Conservation (phyloP, 108 stramenopile species). For the Cyclotella cryptica region DNA sequence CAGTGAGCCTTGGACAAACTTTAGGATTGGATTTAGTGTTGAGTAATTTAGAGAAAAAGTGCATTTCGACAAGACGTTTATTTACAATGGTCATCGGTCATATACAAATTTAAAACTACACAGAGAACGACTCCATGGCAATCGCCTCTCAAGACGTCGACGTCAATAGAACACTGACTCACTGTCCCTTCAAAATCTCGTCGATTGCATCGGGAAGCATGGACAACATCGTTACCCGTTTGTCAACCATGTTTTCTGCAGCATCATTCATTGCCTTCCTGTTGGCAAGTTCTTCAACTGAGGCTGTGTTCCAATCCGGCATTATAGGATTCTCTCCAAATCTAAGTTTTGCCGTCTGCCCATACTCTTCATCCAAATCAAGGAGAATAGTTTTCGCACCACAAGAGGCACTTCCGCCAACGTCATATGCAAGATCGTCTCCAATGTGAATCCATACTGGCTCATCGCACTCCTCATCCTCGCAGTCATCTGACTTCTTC, state of each 20-base stretch:
- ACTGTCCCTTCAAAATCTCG: slow-evolving; percentile 65
- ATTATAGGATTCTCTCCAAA: slow-evolving; percentile 64
- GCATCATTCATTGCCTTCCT: slow-evolving; percentile 84
- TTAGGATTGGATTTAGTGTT: too few relatives aligned
- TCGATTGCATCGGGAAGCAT: slow-evolving; percentile 82
- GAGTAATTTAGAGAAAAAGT: too few relatives aligned
- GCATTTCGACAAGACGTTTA: too few relatives aligned
- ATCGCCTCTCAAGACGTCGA: too few relatives aligned
- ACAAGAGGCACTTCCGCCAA: slow-evolving; percentile 76
- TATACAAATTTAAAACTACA: too few relatives aligned
- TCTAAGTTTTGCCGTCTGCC: slow-evolving; percentile 83
- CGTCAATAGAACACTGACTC: neutral
- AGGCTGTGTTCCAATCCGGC: slow-evolving; percentile 78
- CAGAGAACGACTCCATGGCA: too few relatives aligned
- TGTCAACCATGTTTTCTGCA: slow-evolving; percentile 68
- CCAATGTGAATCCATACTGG: slow-evolving; percentile 87
- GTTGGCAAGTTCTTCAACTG: slow-evolving; percentile 69
- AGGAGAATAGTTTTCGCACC: slow-evolving; percentile 90
- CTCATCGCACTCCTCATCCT: slow-evolving; percentile 44
- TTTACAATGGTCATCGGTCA: too few relatives aligned
- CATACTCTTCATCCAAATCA: slow-evolving; percentile 72
- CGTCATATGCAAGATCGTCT: slow-evolving; percentile 90
- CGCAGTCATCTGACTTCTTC: slow-evolving; percentile 28
- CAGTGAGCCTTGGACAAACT: neutral
- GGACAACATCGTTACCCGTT: slow-evolving; percentile 64